Conservation (phyloP, 768 basidiomycete species). For the Lactarius tabidus region DNA sequence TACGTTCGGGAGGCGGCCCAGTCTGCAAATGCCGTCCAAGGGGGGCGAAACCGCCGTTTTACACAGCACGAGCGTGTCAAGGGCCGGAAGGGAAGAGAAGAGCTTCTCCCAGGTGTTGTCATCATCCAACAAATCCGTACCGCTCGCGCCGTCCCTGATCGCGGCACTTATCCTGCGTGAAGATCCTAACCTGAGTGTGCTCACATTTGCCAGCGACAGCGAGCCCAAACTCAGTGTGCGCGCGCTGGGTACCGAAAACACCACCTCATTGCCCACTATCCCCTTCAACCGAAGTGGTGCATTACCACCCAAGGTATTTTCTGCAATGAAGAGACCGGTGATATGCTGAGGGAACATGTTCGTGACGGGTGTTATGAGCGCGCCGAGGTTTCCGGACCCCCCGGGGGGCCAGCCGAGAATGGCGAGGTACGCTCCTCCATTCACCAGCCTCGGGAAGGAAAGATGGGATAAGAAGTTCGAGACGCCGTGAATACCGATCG, state of each 20-base stretch:
- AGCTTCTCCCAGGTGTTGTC: neutral
- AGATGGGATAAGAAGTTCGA: neutral
- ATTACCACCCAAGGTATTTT: constrained; percentile 1
- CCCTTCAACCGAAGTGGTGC: constrained; percentile 6
- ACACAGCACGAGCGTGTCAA: constrained; percentile 3
- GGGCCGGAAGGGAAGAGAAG: neutral
- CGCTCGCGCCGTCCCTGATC: neutral
- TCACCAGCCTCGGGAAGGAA: neutral
- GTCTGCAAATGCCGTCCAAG: neutral
- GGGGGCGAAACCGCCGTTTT: neutral
- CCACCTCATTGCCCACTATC: neutral
- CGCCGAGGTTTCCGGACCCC: neutral
- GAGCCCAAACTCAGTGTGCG: neutral
- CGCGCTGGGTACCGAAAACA: neutral
- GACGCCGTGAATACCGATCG: constrained; percentile 2
- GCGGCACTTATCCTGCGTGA: neutral
- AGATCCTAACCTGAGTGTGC: neutral
- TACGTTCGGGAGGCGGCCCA: constrained; percentile 1
- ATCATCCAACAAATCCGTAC: neutral
- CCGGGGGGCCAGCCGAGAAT: neutral
- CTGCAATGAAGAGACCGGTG: neutral
- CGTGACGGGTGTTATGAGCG: neutral
- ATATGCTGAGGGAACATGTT: neutral
- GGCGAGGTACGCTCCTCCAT: neutral
- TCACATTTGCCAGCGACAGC: neutral